Percentiles rank a stretch among this genome's conserved stretches.
Evolutionary conservation across 495 filamentous ascomycete species (phyloP).

Genomic region (Thozetella sp.): DNA sequence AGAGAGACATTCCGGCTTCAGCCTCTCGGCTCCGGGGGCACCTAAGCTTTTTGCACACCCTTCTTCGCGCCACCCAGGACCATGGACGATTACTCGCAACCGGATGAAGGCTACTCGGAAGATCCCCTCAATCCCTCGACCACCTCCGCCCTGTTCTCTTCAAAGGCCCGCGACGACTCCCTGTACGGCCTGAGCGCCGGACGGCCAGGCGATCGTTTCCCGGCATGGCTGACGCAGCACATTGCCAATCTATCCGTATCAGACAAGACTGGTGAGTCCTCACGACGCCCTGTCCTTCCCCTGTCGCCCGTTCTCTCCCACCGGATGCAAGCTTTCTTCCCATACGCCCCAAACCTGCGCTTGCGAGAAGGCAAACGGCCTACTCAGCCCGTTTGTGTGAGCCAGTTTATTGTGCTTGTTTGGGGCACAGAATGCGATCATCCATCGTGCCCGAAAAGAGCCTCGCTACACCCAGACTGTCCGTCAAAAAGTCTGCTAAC

Average conservation of each 20-base stretch:
- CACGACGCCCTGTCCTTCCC: neutral
- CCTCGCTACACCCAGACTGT: slow-evolving; percentile 1
- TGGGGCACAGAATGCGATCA: too few species aligned
- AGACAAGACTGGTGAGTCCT: slow-evolving; percentile 48
- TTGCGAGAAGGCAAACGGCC: too few species aligned
- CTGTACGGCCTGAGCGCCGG: slow-evolving; percentile 15
- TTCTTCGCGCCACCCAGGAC: neutral
- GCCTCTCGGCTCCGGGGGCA: neutral
- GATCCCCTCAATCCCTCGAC: slow-evolving; percentile 48
- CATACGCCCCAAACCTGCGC: too few species aligned
- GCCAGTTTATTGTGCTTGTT: too few species aligned
- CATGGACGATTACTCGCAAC: slow-evolving; percentile 42
- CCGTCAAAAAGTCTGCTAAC: neutral
- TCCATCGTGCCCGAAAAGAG: too few species aligned
- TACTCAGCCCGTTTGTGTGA: too few species aligned
- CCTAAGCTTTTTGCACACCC: neutral
- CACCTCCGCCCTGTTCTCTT: slow-evolving; percentile 19
- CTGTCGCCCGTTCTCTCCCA: neutral
- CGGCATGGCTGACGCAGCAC: slow-evolving; percentile 46
- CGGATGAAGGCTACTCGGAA: slow-evolving; percentile 63
- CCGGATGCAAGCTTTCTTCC: neutral
- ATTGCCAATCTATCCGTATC: slow-evolving; percentile 42
- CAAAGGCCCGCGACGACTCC: slow-evolving; percentile 22
- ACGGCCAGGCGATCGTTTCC: slow-evolving; percentile 28
- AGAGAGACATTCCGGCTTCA: neutral